These are phyloP conservation scores for Rhypophila decipiens DNA, from an alignment of 495 filamentous ascomycete genomes.

Conservation along the genomic window DNA sequence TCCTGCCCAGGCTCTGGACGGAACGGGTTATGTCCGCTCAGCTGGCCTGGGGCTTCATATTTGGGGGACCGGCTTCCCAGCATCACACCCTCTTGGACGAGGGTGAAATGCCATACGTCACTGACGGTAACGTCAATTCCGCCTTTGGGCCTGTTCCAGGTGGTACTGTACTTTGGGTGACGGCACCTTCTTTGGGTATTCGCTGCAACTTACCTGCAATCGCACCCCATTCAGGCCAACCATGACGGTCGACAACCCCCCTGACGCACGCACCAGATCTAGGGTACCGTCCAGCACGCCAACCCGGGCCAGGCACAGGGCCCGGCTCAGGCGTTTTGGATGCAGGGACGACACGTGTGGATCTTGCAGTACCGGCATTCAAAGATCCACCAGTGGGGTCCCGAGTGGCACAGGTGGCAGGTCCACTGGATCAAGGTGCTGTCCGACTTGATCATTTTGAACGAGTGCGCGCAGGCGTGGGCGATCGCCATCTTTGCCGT, in stretches of 20 bases:
- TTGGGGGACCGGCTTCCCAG: too few relatives aligned
- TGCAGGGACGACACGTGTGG: constrained; percentile 65
- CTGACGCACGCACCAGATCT: constrained; percentile 3
- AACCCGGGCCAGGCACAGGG: constrained; percentile 4
- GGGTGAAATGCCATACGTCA: constrained; percentile 3
- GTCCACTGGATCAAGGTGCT: constrained; percentile 69
- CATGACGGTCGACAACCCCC: constrained; percentile 2
- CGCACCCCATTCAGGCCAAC: constrained; percentile 3
- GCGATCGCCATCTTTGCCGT: constrained; percentile 53
- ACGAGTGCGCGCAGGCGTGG: constrained; percentile 59
- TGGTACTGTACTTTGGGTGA: constrained; percentile 1
- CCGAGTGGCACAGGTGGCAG: constrained; percentile 69
- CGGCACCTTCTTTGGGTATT: not conserved
- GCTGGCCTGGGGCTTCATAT: too few relatives aligned
- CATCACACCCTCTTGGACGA: constrained; percentile 7
- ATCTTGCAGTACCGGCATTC: constrained; percentile 74
- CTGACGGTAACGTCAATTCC: constrained; percentile 2
- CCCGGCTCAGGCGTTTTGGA: constrained; percentile 44
- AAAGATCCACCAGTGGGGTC: constrained; percentile 77
- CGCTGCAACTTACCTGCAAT: constrained; percentile 18
- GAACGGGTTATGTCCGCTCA: too few relatives aligned
- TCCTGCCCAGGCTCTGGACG: too few relatives aligned
- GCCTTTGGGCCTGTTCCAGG: not conserved
- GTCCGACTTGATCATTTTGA: constrained; percentile 73
- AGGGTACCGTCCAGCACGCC: constrained; percentile 2